Evolutionary conservation across 768 basidiomycete genomes (phyloP).

Genomic region (Sarcodon aspratus): DNA sequence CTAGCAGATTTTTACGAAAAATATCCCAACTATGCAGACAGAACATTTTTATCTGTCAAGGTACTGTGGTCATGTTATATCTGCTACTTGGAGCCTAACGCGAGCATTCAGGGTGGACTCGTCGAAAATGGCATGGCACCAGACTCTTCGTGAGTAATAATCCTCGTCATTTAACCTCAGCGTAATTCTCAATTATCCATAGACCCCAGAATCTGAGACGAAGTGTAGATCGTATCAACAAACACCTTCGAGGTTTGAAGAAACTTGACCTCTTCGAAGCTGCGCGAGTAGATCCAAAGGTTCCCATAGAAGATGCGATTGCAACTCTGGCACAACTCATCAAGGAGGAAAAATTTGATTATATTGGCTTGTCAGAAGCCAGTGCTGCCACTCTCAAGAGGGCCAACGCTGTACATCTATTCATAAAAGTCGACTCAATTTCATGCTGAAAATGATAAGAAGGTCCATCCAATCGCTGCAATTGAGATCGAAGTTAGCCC

Average conservation of each 20-base stretch:
- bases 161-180: neutral
- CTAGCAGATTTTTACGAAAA: conserved; percentile 38
- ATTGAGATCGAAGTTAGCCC: conserved; percentile 63
- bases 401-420: conserved; percentile 20
- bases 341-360: conserved; percentile 44
- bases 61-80: conserved; percentile 11
- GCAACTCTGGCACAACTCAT: conserved; percentile 29
- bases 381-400: conserved; percentile 32
- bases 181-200: neutral
- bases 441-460: conserved; percentile 8
- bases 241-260: conserved; percentile 36
- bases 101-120: neutral
- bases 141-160: neutral
- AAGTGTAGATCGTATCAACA: conserved; percentile 34
- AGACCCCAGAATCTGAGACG: conserved; percentile 31
- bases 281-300: conserved; percentile 32
- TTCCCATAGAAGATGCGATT: conserved; percentile 35
- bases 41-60: conserved; percentile 38
- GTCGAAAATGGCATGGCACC: neutral
- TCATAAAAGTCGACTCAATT: neutral
- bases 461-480: conserved; percentile 40
- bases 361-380: conserved; percentile 51
- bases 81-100: neutral
- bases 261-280: conserved; percentile 49
- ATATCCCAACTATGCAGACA: conserved; percentile 31